Evolutionary conservation across 1,139 yeast species (phyloP), one percentile per base, ranked within the genome.

Genomic region (Yamadazyma mexicana): DNA sequence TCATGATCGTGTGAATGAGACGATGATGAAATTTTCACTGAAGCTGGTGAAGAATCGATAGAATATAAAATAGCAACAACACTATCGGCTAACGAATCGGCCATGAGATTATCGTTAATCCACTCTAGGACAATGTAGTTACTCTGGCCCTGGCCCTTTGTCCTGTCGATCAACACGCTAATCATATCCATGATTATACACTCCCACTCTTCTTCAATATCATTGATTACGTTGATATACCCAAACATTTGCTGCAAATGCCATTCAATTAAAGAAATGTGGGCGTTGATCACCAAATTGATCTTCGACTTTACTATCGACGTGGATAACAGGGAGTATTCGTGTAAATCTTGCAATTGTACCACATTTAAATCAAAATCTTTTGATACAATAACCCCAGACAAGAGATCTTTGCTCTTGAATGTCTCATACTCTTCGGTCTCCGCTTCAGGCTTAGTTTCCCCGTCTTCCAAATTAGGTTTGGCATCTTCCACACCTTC

Each of bases 211-310:
- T 72, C 79, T 4, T 73, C 77, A 38, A 79, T 80, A 50, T 83
- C 88, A 40, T 69, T 71, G n/a, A 83, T 46, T 1, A 87, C 75
- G 30, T 83, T 81, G 11, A 89, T 77, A 52, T 75, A 79, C 1
- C 98, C 98, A 73, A 92, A 92, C 98, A 94, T 92, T 58, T 91
- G 98, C 46, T 86, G 81, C 46, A 92, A 74, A 58, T 92, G 98
- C 88, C 95, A 92, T 47, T 79, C 76, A 45, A 94, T 78, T 44
- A 92, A 70, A 34, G 87, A 85, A 23, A 87, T 77, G 36, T 86
- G 87, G 4, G 97, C 95, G 57, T 83, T 81, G 36, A 94, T 87
- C 40, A 79, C 76, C 24, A 92, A 66, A 12, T 81, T 74, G 57
- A 91, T 96, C 47, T 86, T 77, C 47, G 95, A 95, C 52, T 83